phyloP scores from a whole-genome alignment of 768 basidiomycete genomes.

The Xerocomus brunneocitrinus region DNA sequence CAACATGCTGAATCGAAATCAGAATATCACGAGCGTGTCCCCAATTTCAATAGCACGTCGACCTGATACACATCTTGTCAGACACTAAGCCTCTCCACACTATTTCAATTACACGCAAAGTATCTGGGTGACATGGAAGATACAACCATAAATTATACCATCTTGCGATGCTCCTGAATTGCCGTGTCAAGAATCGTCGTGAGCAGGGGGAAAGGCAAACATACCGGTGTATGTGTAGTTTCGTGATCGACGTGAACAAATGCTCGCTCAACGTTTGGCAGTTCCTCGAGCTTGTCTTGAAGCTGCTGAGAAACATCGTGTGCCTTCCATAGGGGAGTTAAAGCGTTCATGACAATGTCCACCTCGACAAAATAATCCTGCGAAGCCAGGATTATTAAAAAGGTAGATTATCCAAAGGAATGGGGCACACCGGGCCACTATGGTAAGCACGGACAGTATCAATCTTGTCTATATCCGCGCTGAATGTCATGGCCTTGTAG shows the following conservation, averaged over 20 bases:
- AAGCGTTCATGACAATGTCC: constrained; percentile 88
- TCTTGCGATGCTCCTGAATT: constrained; percentile 43
- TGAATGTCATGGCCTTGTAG: constrained; percentile 89
- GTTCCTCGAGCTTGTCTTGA: constrained; percentile 83
- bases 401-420: neutral
- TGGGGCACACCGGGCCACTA: constrained; percentile 61
- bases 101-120: neutral
- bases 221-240: constrained; percentile 69
- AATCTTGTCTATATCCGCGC: constrained; percentile 76
- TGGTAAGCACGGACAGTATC: constrained; percentile 95
- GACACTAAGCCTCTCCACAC: too few relatives aligned
- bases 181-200: neutral
- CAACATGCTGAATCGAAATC: neutral
- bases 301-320: constrained; percentile 81
- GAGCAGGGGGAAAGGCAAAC: constrained; percentile 12
- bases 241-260: constrained; percentile 97
- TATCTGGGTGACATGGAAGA: neutral
- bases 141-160: constrained; percentile 5
- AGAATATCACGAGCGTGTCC: neutral
- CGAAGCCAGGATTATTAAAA: constrained; percentile 1
- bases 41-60: constrained; percentile 6
- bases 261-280: constrained; percentile 88
- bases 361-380: constrained; percentile 93
- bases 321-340: constrained; percentile 85
- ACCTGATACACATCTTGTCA: neutral